phyloP scores from a whole-genome alignment of 2,329 filamentous ascomycete species.

The Xylaria sp. region DNA sequence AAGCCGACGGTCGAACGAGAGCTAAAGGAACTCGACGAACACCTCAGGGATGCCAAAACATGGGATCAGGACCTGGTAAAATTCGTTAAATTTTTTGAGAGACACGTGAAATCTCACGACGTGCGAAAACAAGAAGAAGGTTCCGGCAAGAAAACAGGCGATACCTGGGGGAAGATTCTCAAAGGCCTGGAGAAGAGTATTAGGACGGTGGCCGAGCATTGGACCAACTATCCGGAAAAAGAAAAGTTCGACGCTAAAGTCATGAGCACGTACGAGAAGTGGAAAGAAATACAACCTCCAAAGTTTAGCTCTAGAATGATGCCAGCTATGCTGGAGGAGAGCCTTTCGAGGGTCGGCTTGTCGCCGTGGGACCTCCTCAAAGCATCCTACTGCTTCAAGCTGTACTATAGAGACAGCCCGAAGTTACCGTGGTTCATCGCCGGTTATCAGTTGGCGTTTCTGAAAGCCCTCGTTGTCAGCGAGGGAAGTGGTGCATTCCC shows the following conservation, averaged over 20 bases:
- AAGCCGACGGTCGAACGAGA: constrained; percentile 54
- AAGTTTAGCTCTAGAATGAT: constrained; percentile 44
- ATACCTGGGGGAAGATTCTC: constrained; percentile 50
- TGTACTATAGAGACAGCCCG: constrained; percentile 45
- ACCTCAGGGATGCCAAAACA: constrained; percentile 40
- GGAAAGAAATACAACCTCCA: constrained; percentile 57
- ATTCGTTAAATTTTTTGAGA: constrained; percentile 51
- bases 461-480: constrained; percentile 56
- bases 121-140: constrained; percentile 33
- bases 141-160: constrained; percentile 31
- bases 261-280: constrained; percentile 54
- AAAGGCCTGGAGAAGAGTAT: constrained; percentile 52
- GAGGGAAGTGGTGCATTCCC: constrained; percentile 36
- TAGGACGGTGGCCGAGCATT: constrained; percentile 45
- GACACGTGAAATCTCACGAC: constrained; percentile 40
- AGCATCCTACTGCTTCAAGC: constrained; percentile 60
- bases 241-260: constrained; percentile 46
- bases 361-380: constrained; percentile 62
- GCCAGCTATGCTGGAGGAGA: constrained; percentile 48
- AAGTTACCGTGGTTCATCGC: constrained; percentile 61
- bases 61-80: constrained; percentile 45
- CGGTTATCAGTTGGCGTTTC: constrained; percentile 59
- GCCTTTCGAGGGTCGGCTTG: constrained; percentile 44
- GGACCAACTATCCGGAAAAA: constrained; percentile 45
- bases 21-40: constrained; percentile 50